Evolutionary conservation across 108 stramenopile species (phyloP).

Genomic region (Skeletonema marinoi): DNA sequence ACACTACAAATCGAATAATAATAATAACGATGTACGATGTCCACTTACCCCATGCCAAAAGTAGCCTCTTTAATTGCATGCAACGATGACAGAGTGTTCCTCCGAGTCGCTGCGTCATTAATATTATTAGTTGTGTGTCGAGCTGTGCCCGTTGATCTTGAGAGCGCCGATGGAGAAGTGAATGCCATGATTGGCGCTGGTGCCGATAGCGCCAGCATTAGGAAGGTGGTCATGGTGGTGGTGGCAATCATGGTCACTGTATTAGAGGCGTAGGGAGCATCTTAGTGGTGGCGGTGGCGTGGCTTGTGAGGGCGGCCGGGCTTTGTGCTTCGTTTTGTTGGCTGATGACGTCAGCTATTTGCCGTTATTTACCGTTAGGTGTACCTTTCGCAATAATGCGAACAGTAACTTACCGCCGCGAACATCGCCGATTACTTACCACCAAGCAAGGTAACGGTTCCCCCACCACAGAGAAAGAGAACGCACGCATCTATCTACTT

Average conservation of each 20-base stretch:
- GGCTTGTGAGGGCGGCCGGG: too few relatives aligned
- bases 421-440: too few relatives aligned
- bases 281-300: too few relatives aligned
- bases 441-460: too few relatives aligned
- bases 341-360: too few relatives aligned
- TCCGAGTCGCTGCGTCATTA: background rate
- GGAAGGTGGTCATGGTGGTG: background rate
- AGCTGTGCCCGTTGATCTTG: background rate
- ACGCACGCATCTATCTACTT: too few relatives aligned
- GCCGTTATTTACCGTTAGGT: too few relatives aligned
- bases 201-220: background rate
- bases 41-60: conserved; percentile 65
- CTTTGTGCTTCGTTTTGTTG: too few relatives aligned
- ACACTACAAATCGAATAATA: background rate
- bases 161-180: background rate
- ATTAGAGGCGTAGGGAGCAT: too few relatives aligned
- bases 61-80: conserved; percentile 52
- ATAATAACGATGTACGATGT: background rate
- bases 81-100: background rate
- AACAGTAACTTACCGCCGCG: too few relatives aligned
- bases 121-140: background rate
- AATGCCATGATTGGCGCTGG: background rate
- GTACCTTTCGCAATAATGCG: too few relatives aligned
- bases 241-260: background rate
- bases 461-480: too few relatives aligned